Base-by-base conservation (phyloP, 148 eudicot genomes). In the Camellia japonica region DNA sequence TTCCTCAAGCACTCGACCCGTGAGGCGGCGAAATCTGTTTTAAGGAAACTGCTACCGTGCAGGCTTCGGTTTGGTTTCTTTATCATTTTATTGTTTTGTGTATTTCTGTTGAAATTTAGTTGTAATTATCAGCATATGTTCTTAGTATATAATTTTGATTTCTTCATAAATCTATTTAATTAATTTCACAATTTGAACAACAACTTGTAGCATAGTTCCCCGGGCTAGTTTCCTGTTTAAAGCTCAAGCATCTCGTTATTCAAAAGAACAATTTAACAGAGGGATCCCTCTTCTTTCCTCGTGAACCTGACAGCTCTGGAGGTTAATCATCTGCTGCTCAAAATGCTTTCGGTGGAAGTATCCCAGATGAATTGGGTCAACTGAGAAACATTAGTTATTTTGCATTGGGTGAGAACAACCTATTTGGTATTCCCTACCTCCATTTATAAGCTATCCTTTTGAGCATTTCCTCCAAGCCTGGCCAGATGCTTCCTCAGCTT, bases 381-480 rank as follows among this genome's bases (percentile, higher is more conserved):
- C 12, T 47, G 74, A 71, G 9, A 47, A n/a, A 8, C 5, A 0
- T 71, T n/a, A 71, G 12, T 3, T 0, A 0, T 2, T 6, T 70
- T 8, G 13, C 7, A n/a, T 19, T 70, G 23, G 56, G 74, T 47
- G 9, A 0, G 6, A 44, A 3, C 52, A 23, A 71, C 11, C 20
- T 71, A 18, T 71, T 38, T n/a, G 74, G 74, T 71, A 47, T 11
- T 71, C 56, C 74, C 58, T 18, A 14, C 30, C 30, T 71, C 74
- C 2, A 6, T 71, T 3, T 47, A 47, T 56, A 71, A 71, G 14
- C 74, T 47, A 6, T 71, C 74, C 10, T 71, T 19, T 42, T 14
- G 0, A 56, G 74, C 13, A 71, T 3, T 19, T 43, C 16, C 58
- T 0, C 56, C 74, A 1, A 47, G 23, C 5, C 16, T 71, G 0